Evolutionary conservation across 306 rosid species (phyloP).

Genomic region (Cucurbita ficifolia): DNA sequence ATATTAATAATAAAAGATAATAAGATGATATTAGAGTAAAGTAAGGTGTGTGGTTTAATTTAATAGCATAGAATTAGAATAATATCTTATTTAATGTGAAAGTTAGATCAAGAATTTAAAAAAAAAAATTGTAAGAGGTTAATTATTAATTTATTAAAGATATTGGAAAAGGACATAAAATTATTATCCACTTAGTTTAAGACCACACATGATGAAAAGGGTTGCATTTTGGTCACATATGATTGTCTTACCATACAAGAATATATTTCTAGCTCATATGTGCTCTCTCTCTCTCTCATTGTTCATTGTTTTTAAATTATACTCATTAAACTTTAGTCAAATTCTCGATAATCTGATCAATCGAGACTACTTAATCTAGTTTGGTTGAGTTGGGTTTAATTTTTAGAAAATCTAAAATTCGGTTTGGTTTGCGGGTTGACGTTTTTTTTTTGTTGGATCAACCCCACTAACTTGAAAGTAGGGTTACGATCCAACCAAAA

Average conservation of each 20-base stretch:
- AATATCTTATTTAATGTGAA: not conserved
- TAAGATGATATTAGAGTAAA: no score
- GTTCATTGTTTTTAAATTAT: not conserved
- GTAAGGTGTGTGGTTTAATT: not conserved
- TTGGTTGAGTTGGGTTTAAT: no score
- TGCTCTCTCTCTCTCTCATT: not conserved
- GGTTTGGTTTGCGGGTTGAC: no score
- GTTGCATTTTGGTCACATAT: not conserved
- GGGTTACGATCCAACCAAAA: no score
- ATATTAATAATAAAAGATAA: not conserved
- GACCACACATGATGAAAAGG: not conserved
- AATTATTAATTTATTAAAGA: not conserved
- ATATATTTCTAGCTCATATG: not conserved
- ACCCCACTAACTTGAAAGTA: no score
- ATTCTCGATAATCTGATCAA: no score
- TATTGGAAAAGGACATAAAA: not conserved
- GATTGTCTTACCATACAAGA: not conserved
- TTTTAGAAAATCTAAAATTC: no score
- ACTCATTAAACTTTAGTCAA: not conserved
- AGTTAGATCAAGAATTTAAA: not conserved
- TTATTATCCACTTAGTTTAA: not conserved
- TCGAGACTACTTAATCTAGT: no score
- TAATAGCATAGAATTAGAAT: not conserved
- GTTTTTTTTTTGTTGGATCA: no score
- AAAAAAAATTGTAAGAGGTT: no score